A percentile compares a stretch with the other conserved stretches of the same genome.
Evolutionary conservation across 352 stramenopile species (phyloP).

Genomic region (Globisporangium radiosum): DNA sequence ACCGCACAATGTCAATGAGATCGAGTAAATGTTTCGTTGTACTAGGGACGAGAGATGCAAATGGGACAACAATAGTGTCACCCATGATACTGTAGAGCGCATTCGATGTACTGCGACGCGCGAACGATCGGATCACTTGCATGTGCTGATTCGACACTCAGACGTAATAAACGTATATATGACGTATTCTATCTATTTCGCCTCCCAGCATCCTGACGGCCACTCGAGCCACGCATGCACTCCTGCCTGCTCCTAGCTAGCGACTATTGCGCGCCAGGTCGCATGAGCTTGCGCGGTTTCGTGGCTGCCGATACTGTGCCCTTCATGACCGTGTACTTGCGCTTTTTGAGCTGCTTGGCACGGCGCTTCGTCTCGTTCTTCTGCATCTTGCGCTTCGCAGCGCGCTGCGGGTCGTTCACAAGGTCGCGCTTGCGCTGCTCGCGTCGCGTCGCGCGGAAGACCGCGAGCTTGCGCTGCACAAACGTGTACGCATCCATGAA

Average conservation of each 20-base stretch:
- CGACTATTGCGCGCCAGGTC: constrained; percentile 54
- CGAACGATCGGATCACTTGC: constrained; percentile 41
- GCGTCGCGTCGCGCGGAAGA: constrained; percentile 64
- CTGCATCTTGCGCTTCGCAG: constrained; percentile 72
- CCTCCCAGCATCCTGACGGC: background rate
- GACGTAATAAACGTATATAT: background rate
- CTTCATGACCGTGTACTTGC: constrained; percentile 84
- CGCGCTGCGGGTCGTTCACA: constrained; percentile 65
- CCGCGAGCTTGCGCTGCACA: constrained; percentile 74
- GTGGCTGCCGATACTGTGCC: constrained; percentile 58
- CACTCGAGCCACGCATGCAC: background rate
- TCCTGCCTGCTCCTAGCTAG: background rate
- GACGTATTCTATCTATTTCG: background rate
- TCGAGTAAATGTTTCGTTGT: no score
- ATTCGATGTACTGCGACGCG: constrained; percentile 50
- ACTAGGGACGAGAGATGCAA: no score
- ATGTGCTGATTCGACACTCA: background rate
- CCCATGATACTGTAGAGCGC: constrained; percentile 62
- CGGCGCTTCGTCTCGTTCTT: constrained; percentile 83
- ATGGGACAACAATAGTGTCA: constrained; percentile 15
- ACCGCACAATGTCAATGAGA: no score
- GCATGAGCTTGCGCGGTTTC: constrained; percentile 46
- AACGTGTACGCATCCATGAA: constrained; percentile 84
- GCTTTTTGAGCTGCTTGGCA: constrained; percentile 83
- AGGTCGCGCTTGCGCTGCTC: constrained; percentile 75